These are phyloP conservation scores for Schizochytrium sp. DNA, from an alignment of 108 stramenopile genomes.

Conservation along the genomic window DNA sequence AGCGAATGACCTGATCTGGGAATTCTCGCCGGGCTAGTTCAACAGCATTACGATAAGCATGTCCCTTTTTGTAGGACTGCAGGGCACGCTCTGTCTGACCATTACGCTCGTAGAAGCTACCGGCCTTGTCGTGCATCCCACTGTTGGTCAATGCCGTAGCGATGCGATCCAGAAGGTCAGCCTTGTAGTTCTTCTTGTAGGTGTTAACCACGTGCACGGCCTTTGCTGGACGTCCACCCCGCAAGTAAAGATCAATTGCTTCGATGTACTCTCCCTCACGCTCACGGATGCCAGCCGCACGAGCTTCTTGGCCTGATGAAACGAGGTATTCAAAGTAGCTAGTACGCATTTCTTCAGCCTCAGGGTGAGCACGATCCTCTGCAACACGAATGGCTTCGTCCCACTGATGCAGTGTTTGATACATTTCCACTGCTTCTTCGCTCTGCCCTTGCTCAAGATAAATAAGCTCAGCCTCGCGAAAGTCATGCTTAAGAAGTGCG, in stretches of 20 bases:
- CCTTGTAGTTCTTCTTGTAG: constrained; percentile 69
- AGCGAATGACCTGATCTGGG: constrained; percentile 74
- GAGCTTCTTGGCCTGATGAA: constrained; percentile 74
- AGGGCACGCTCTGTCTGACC: constrained; percentile 75
- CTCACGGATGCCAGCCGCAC: constrained; percentile 74
- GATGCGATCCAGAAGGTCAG: constrained; percentile 70
- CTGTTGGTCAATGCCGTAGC: constrained; percentile 71
- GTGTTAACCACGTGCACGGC: constrained; percentile 72
- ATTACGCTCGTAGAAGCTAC: constrained; percentile 76
- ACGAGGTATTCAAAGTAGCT: constrained; percentile 74
- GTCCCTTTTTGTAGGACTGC: constrained; percentile 74
- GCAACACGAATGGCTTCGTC: constrained; percentile 77
- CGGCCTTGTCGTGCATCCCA: constrained; percentile 76
- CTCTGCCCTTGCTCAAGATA: constrained; percentile 75
- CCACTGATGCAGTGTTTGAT: constrained; percentile 73
- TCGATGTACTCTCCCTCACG: constrained; percentile 70
- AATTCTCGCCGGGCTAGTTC: constrained; percentile 78
- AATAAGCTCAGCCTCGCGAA: constrained; percentile 73
- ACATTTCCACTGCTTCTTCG: constrained; percentile 78
- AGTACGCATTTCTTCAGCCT: constrained; percentile 69
- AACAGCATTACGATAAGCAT: constrained; percentile 75
- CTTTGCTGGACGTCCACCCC: constrained; percentile 75
- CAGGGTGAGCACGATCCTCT: constrained; percentile 68
- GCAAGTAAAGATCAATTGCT: constrained; percentile 77
- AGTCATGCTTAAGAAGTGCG: constrained; percentile 68